Percentiles rank a stretch among this genome's conserved stretches.
phyloP scores from a whole-genome alignment of 208 protist species.

The Spongospora subterranea region DNA sequence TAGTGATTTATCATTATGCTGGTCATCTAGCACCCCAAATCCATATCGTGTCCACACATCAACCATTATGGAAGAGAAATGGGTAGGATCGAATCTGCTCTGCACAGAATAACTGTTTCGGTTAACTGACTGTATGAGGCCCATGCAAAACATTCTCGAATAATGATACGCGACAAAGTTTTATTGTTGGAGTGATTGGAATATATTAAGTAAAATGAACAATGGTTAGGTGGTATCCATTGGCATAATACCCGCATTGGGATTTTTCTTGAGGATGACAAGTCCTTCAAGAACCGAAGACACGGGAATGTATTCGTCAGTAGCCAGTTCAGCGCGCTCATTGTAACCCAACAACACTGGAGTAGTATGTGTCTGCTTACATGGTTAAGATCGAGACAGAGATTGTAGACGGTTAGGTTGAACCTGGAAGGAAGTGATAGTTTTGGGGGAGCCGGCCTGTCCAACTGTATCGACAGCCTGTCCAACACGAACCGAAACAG shows the following conservation, averaged over 20 bases:
- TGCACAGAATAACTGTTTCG: too few species aligned
- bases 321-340: conserved; percentile 96
- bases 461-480: conserved; percentile 92
- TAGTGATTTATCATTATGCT: neutral
- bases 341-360: conserved; percentile 93
- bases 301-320: conserved; percentile 85
- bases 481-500: conserved; percentile 87
- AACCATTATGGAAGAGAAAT: too few species aligned
- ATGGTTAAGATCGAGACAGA: neutral
- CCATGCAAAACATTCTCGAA: too few species aligned
- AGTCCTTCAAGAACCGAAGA: conserved; percentile 83
- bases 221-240: conserved; percentile 4
- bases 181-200: too few species aligned
- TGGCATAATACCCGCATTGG: conserved; percentile 63
- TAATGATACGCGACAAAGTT: too few species aligned
- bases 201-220: neutral
- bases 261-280: conserved; percentile 84
- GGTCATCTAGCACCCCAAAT: neutral
- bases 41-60: neutral
- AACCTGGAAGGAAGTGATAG: conserved; percentile 98
- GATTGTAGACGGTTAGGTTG: too few species aligned
- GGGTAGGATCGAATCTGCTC: too few species aligned
- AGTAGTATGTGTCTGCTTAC: conserved; percentile 92
- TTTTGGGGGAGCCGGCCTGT: conserved; percentile 93
- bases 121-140: too few species aligned